Conservation (phyloP, 2,329 filamentous ascomycete species). For the Xylariaceae sp. region DNA sequence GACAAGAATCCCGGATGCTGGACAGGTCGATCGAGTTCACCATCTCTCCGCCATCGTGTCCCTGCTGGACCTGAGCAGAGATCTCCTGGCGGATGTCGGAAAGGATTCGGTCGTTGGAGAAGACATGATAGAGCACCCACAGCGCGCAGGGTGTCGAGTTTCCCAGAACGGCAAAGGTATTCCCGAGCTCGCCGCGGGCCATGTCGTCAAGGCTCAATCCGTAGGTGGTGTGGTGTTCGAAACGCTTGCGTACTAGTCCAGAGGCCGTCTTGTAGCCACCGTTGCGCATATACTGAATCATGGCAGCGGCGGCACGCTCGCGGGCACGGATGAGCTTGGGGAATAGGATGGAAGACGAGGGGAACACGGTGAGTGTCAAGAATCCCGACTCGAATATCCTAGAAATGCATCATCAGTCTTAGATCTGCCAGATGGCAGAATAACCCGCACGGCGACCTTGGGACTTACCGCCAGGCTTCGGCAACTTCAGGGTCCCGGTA, state of each 20-base stretch:
- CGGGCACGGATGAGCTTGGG: conserved; percentile 4
- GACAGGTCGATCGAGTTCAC: conserved; percentile 15
- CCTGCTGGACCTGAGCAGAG: conserved; percentile 6
- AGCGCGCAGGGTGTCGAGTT: conserved; percentile 4
- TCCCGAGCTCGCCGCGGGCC: conserved; percentile 17
- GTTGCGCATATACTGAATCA: conserved; percentile 12
- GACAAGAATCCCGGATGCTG: conserved; percentile 15
- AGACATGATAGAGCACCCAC: conserved; percentile 12
- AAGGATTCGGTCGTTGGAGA: conserved; percentile 14
- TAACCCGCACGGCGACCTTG: background rate
- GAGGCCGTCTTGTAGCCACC: conserved; percentile 14
- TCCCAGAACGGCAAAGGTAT: conserved; percentile 15
- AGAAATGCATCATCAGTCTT: conserved; percentile 1
- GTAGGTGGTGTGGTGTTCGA: conserved; percentile 13
- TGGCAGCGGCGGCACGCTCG: conserved; percentile 6
- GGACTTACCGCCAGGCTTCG: conserved; percentile 13
- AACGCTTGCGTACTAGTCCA: conserved; percentile 13
- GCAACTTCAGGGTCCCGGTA: conserved; percentile 14
- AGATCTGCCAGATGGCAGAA: background rate
- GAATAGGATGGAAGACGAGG: conserved; percentile 1
- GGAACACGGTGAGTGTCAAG: conserved; percentile 8
- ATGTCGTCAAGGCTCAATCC: conserved; percentile 15
- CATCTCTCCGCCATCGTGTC: conserved; percentile 1
- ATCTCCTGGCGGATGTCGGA: conserved; percentile 15
- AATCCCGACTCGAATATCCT: conserved; percentile 10